Base-by-base conservation (phyloP, 2,329 filamentous ascomycete species). In the Apiospora marii region DNA sequence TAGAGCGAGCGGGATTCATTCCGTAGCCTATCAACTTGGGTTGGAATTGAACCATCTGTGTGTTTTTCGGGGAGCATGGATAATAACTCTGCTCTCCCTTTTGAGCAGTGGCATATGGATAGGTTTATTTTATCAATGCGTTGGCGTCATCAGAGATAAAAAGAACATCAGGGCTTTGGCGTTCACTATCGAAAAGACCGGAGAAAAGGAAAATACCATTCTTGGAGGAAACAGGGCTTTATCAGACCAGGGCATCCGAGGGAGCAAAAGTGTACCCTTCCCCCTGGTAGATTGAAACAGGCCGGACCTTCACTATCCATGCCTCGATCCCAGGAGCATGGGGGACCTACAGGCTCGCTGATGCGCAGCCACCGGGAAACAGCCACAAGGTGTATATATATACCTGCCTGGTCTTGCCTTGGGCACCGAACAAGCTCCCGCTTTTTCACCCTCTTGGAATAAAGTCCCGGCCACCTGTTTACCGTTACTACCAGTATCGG, bases 121-220 rank as follows among this genome's bases (percentile, higher is more conserved):
- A 48, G 44, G 67, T 44, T 49, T 37, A 69, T 69, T 69, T 44
- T 69, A 69, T 69, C 67, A 69, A 49, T 46, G 67, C 67, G 48
- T 49, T 69, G 67, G 44, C 44, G 67, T 69, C 67, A 48, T 49
- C 67, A 46, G 27, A 69, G 67, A 69, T 37, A 30, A 69, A 69
- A 69, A 69, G 44, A 69, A 69, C 67, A 69, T 69, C 27, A 69
- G 44, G 67, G 44, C 67, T 48, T 49, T 69, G 67, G 67, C 67
- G 67, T 69, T 69, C 44, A 49, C 44, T 69, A 69, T 49, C 67
- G 37, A 69, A 69, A 49, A 46, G 48, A 49, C 44, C 22, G 67
- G 48, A 69, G 48, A 69, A 69, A 69, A 69, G 67, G 67, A 34
- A 69, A 49, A 49, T 69, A 69, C 34, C 67, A 49, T 49, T 30